Base-by-base conservation (phyloP, 2,329 filamentous ascomycete genomes). In the Clonostachys chloroleuca region DNA sequence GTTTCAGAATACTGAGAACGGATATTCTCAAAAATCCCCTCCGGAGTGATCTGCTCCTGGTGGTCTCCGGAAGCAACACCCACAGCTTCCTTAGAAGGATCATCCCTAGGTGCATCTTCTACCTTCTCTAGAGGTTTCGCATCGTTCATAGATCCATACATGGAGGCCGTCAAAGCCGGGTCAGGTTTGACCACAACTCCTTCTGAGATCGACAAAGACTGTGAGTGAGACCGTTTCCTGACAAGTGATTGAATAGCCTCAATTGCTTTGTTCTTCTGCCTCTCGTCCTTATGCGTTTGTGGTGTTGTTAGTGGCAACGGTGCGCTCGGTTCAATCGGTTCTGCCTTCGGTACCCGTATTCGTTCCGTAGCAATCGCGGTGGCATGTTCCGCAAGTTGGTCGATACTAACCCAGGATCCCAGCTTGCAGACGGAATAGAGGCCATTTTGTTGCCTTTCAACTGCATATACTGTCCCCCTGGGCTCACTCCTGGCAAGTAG, bases 341-440 rank as follows among this genome's bases (percentile, higher is more conserved):
- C 10, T 14, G 24, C 56, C 14, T 48, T 46, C 14, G 44, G 30
- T 20, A 55, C 52, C 8, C 51, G 50, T 8, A 69, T 46, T 12
- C 65, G 63, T 12, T 67, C 57, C 20, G 51, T 56, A 41, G 56
- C 64, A 30, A 64, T 44, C 5, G 59, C 62, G 0, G 77, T 79
- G 37, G 81, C 78, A 37, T 71, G 62, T 12, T 63, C 60, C 20
- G 66, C 65, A 30, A 91, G 67, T 7, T 72, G 66, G 35, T 76
- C 72, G 45, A 86, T 59, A 51, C 83, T 77, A 18, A 87, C 74
- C 84, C 86, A 89, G 17, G 70, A 64, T 3, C 81, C 84, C 40
- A 94, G 68, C 56, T 79, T 83, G 62, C 84, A 91, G 24, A 89
- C 61, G 12, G 80, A 78, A 60, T 88, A 92, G 5, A 86, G 69